Conservation (phyloP, 2,329 filamentous ascomycete species). For the Exophiala calicioides region DNA sequence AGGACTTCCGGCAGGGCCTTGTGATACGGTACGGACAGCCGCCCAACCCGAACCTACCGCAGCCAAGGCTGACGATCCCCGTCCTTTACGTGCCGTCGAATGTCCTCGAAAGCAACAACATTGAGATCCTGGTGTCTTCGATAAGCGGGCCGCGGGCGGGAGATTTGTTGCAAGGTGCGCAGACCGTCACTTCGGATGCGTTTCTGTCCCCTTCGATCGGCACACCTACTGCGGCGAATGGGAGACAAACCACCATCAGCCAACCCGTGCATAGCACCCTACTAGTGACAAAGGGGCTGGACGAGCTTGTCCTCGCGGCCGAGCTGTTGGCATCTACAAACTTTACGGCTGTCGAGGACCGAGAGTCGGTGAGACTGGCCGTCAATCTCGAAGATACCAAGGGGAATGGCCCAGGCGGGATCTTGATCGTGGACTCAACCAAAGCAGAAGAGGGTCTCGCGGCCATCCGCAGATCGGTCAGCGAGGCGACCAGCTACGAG, state of each 20-base stretch:
- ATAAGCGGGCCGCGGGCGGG: constrained; percentile 34
- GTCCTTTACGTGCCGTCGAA: constrained; percentile 59
- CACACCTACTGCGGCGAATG: constrained; percentile 64
- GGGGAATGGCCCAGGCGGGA: constrained; percentile 36
- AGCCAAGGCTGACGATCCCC: constrained; percentile 53
- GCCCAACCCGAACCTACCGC: constrained; percentile 45
- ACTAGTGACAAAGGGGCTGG: constrained; percentile 70
- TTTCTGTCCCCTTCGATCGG: constrained; percentile 76
- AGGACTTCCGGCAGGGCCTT: constrained; percentile 56
- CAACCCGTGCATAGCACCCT: constrained; percentile 84
- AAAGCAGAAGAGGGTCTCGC: constrained; percentile 64
- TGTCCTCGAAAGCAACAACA: constrained; percentile 54
- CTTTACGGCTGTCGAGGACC: constrained; percentile 42
- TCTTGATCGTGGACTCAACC: constrained; percentile 62
- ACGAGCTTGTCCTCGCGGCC: constrained; percentile 57
- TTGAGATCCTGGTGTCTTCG: constrained; percentile 63
- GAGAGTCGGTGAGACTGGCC: constrained; percentile 53
- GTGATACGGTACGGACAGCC: constrained; percentile 63
- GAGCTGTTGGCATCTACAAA: constrained; percentile 36
- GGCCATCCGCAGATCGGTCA: constrained; percentile 67
- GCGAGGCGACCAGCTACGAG: constrained; percentile 72
- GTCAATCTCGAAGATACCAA: constrained; percentile 57
- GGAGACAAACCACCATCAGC: constrained; percentile 65
- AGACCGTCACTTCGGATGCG: constrained; percentile 48
- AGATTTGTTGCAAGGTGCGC: constrained; percentile 19